Percentiles rank a stretch among this genome's conserved stretches.
phyloP scores from a whole-genome alignment of 148 eudicot species.

The Cornus controversa region DNA sequence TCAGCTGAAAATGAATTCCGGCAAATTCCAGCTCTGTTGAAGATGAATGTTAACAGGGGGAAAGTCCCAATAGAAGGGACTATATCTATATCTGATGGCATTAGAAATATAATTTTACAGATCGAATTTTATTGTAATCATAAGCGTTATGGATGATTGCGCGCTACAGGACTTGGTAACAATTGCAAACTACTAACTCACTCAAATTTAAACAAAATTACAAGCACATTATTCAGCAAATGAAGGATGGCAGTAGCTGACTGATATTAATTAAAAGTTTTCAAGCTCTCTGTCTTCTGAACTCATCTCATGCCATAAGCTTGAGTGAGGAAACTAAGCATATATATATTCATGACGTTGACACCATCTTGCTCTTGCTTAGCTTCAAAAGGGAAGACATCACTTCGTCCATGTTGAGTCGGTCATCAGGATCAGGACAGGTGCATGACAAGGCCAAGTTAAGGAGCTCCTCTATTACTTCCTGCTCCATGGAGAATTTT shows the following conservation, averaged over 20 bases:
- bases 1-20: no score
- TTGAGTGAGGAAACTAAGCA: not conserved
- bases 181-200: not conserved
- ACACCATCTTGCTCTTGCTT: constrained; percentile 26
- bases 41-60: no score
- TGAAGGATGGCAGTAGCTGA: not conserved
- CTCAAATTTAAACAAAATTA: not conserved
- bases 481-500: constrained; percentile 38
- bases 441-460: constrained; percentile 77
- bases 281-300: not conserved
- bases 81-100: no score
- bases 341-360: not conserved
- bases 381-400: constrained; percentile 55
- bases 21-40: no score
- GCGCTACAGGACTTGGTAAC: not conserved
- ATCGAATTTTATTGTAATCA: no score
- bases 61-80: no score
- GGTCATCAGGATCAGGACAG: constrained; percentile 51
- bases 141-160: not conserved
- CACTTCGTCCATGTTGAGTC: constrained; percentile 60
- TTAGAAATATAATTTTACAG: no score
- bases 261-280: constrained; percentile 3
- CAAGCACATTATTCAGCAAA: not conserved
- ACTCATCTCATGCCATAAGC: not conserved
- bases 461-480: constrained; percentile 50